Percentiles rank a stretch among this genome's conserved stretches.
phyloP scores from a whole-genome alignment of 495 filamentous ascomycete genomes.

The Ascodesmis nigricans region DNA sequence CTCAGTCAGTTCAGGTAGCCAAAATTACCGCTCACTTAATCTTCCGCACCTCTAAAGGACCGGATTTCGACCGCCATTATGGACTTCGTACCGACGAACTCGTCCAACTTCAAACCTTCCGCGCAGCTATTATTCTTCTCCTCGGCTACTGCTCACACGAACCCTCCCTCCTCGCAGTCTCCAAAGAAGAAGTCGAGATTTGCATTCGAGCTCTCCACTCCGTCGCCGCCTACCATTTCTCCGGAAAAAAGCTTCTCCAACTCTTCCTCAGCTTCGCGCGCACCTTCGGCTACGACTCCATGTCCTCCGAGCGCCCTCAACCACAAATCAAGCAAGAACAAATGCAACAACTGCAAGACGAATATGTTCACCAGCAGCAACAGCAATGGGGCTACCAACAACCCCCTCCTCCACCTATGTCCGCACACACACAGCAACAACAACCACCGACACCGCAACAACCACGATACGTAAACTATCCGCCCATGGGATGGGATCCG shows the following conservation, averaged over 20 bases:
- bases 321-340: too few relatives aligned
- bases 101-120: conserved; percentile 18
- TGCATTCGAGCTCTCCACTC: conserved; percentile 16
- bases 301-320: not conserved
- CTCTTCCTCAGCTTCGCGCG: conserved; percentile 18
- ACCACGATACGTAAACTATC: too few relatives aligned
- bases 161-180: conserved; percentile 12
- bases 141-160: conserved; percentile 11
- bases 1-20: conserved; percentile 18
- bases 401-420: too few relatives aligned
- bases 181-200: conserved; percentile 13
- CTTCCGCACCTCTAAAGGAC: conserved; percentile 13
- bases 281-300: conserved; percentile 22
- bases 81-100: conserved; percentile 19
- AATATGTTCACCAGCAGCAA: too few relatives aligned
- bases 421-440: too few relatives aligned
- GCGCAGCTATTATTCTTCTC: conserved; percentile 18
- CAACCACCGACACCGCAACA: too few relatives aligned
- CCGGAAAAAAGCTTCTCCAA: conserved; percentile 14
- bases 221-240: conserved; percentile 9
- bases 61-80: conserved; percentile 12
- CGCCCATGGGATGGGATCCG: too few relatives aligned
- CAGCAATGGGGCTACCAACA: too few relatives aligned
- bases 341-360: too few relatives aligned
- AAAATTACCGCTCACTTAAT: conserved; percentile 20